Evolutionary conservation across 129 eudicot genomes (phyloP).

Genomic region (Helichrysum umbraculigerum): DNA sequence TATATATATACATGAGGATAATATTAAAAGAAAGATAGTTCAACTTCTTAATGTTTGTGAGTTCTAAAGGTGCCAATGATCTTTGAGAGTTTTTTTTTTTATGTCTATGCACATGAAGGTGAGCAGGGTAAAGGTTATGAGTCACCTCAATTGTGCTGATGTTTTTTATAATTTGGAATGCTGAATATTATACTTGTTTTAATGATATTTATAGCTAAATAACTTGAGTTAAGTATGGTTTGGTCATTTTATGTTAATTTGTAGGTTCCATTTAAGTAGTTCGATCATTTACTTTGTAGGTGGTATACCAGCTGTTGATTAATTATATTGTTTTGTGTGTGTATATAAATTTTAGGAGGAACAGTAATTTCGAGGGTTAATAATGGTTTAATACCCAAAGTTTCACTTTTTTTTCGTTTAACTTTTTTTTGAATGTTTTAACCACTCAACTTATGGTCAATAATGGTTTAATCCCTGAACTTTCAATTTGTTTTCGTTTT

Average conservation of each 20-base stretch:
- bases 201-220: background rate
- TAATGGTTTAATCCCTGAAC: too few relatives aligned
- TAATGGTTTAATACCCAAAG: too few relatives aligned
- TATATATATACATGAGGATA: constrained; percentile 26
- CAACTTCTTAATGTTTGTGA: constrained; percentile 20
- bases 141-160: background rate
- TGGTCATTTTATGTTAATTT: background rate
- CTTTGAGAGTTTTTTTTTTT: constrained; percentile 27
- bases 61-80: constrained; percentile 25
- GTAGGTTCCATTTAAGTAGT: background rate
- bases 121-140: constrained; percentile 35
- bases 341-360: too few relatives aligned
- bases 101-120: constrained; percentile 6
- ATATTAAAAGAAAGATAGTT: constrained; percentile 26
- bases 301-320: background rate
- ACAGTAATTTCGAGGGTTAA: too few relatives aligned
- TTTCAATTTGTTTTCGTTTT: too few relatives aligned
- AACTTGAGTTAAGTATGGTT: constrained; percentile 4
- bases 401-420: too few relatives aligned
- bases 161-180: background rate
- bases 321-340: background rate
- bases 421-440: too few relatives aligned
- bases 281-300: background rate
- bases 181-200: background rate
- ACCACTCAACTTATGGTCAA: too few relatives aligned